Base-by-base conservation (phyloP, 164 flowering plant species). In the Pachysandra terminalis region DNA sequence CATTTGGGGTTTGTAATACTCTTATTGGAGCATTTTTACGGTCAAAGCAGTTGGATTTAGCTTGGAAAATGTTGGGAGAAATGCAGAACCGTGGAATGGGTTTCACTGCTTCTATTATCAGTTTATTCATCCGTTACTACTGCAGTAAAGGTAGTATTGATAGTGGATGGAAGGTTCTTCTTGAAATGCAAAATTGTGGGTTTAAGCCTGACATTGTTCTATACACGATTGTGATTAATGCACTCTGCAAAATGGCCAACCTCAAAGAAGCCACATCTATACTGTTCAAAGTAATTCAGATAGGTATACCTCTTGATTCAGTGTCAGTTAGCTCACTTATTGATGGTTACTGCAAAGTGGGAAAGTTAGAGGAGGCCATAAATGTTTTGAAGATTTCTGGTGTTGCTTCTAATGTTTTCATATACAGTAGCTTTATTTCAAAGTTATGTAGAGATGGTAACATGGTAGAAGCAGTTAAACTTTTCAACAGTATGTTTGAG, bases 401-500 rank as follows among this genome's bases (percentile, higher is more conserved):
- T 52, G 35, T 75, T 16, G n/a, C 67, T 5, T 83, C 76, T 7
- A 77, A 83, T 49, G 66, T 74, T 63, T 76, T 64, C 64, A 49
- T 81, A 32, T 86, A 81, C 68, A 83, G 69, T 70, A 80, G 87
- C 68, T 82, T 86, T 66, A 71, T 86, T 48, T 67, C 84, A 9
- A 64, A 66, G 71, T 75, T 79, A 19, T 84, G 83, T 66, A 68
- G 51, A 37, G 78, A 75, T 58, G 82, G 82, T 65, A 41, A 75
- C 65, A 71, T 82, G 82, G 70, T 54, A 63, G 63, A 66, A 69
- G 89, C 87, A 59, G 65, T 69, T 53, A 52, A 61, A 10, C 57
- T 81, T n/a, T 79, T 86, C 25, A 56, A 61, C 25, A 81, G 76
- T 69, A 86, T 86, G 83, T 57, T 51, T 25, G 71, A 74, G 68